Percentiles rank a stretch among this genome's conserved stretches.
Conservation (phyloP, 75 land plant species). For the Gnetum montanum region DNA sequence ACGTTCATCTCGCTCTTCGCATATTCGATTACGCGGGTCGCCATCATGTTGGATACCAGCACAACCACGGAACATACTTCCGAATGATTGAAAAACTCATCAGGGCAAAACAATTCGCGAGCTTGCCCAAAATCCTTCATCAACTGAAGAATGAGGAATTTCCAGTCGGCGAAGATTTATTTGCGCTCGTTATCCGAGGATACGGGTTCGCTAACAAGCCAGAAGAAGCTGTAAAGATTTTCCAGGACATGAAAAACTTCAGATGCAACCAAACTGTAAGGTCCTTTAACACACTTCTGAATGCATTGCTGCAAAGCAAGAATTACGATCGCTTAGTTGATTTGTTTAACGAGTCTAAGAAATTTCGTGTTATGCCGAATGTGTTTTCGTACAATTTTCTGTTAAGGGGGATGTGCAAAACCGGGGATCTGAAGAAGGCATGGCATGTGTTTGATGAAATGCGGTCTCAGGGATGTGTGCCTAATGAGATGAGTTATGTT, state of each 20-base stretch:
- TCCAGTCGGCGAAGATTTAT: slow-evolving; percentile 29
- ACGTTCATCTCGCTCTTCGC: slow-evolving; percentile 43
- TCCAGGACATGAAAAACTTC: slow-evolving; percentile 19
- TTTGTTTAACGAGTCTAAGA: slow-evolving; percentile 21
- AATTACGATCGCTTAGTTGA: slow-evolving; percentile 16
- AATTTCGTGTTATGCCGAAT: slow-evolving; percentile 41
- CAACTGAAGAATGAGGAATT: slow-evolving; percentile 12
- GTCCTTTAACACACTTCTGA: slow-evolving; percentile 44
- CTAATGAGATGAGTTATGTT: slow-evolving; percentile 56
- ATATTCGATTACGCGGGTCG: slow-evolving; percentile 42
- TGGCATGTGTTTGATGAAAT: slow-evolving; percentile 47
- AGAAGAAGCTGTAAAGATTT: slow-evolving; percentile 23
- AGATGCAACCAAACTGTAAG: slow-evolving; percentile 21
- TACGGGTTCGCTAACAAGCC: slow-evolving; percentile 40
- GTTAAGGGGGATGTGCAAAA: slow-evolving; percentile 42
- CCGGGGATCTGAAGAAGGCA: slow-evolving; percentile 25
- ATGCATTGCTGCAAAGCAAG: slow-evolving; percentile 42
- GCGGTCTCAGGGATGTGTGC: slow-evolving; percentile 42
- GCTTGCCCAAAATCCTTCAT: slow-evolving; percentile 24
- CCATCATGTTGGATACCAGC: slow-evolving; percentile 38
- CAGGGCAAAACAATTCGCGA: slow-evolving; percentile 31
- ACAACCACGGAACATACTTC: slow-evolving; percentile 37
- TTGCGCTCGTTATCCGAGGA: slow-evolving; percentile 31
- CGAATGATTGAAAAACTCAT: slow-evolving; percentile 32
- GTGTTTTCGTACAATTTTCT: slow-evolving; percentile 43